Conservation (phyloP, 2,329 filamentous ascomycete genomes). For the Calonectria montana region DNA sequence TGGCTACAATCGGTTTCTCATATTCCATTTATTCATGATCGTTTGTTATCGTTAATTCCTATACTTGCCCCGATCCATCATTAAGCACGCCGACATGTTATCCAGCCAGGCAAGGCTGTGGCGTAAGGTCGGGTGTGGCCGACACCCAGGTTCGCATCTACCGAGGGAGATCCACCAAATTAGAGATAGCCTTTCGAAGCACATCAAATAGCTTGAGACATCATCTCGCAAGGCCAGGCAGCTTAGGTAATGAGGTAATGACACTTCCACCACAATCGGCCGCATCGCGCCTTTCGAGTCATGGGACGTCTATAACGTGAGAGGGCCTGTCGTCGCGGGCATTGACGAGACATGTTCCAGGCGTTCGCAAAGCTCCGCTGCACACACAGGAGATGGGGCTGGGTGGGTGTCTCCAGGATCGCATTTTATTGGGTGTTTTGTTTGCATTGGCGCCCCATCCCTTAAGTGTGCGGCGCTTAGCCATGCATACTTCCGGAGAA, state of each 20-base stretch:
- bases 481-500: background rate
- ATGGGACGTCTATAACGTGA: background rate
- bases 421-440: conserved; percentile 13
- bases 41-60: background rate
- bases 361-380: background rate
- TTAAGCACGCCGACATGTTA: background rate
- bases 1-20: no score
- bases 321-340: background rate
- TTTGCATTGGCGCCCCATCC: conserved; percentile 14
- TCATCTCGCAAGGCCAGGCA: background rate
- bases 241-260: background rate
- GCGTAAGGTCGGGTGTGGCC: conserved; percentile 18
- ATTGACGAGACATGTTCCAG: conserved; percentile 11
- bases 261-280: background rate
- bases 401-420: background rate
- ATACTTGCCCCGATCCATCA: background rate
- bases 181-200: background rate
- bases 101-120: conserved; percentile 7
- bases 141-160: conserved; percentile 16
- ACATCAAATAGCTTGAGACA: background rate
- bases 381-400: background rate
- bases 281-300: conserved; percentile 6
- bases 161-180: conserved; percentile 8
- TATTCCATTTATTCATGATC: background rate
- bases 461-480: conserved; percentile 20